phyloP scores from a whole-genome alignment of 768 basidiomycete species.

The Clavulina sp. region DNA sequence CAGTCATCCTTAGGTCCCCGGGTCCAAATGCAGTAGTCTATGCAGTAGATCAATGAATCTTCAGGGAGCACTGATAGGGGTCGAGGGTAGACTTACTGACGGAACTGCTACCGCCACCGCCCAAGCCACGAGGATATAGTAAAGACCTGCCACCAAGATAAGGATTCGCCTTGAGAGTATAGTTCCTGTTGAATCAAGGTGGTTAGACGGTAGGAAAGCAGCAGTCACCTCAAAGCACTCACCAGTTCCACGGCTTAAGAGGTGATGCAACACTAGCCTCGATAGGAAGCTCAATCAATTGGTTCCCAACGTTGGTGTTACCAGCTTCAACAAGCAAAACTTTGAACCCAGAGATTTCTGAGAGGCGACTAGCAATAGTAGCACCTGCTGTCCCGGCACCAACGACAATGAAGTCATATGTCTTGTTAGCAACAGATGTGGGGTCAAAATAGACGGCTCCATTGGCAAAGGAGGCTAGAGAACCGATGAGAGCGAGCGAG shows the following conservation, averaged over 20 bases:
- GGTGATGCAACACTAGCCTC: neutral
- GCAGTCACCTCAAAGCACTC: neutral
- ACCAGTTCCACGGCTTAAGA: neutral
- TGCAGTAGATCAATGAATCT: neutral
- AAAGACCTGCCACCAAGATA: neutral
- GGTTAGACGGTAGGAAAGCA: neutral
- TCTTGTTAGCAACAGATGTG: neutral
- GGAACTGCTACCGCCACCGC: neutral
- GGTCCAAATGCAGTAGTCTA: neutral
- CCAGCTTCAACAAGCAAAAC: neutral
- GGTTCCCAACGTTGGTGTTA: neutral
- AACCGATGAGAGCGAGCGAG: neutral
- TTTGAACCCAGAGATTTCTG: neutral
- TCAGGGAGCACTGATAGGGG: neutral
- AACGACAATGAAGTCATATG: neutral
- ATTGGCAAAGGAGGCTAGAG: neutral
- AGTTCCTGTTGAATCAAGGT: neutral
- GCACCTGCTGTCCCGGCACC: neutral
- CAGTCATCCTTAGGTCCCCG: neutral
- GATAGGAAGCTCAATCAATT: neutral
- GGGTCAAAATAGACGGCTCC: neutral
- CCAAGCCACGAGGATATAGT: neutral
- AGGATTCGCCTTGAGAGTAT: neutral
- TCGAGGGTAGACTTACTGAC: neutral
- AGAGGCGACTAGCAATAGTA: neutral